These are phyloP conservation scores for Pseudoturritis turrita DNA, from an alignment of 345 rosid species.

Conservation along the genomic window DNA sequence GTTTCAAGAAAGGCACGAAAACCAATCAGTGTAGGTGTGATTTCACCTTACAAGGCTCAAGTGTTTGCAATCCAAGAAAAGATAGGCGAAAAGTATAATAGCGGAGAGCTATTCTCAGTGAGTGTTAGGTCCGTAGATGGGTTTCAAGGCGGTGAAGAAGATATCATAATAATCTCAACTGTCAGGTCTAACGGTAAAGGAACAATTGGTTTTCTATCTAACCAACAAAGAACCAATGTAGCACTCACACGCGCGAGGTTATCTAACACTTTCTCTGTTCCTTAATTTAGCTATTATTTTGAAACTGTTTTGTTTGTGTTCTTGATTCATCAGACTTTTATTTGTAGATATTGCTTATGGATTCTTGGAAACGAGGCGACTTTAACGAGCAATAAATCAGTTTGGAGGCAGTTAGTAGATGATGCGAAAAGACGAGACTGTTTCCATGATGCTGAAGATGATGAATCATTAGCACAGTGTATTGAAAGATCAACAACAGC, in stretches of 20 bases:
- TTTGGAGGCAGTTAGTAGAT: constrained; percentile 34
- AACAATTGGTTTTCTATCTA: constrained; percentile 37
- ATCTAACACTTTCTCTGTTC: neutral
- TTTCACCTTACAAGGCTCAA: constrained; percentile 54
- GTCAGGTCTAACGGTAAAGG: constrained; percentile 42
- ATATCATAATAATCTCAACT: constrained; percentile 48
- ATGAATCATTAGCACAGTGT: constrained; percentile 23
- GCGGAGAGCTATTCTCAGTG: constrained; percentile 21
- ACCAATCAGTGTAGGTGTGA: constrained; percentile 37
- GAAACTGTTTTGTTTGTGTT: neutral
- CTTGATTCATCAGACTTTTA: neutral
- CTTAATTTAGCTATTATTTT: neutral
- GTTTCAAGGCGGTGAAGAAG: constrained; percentile 52
- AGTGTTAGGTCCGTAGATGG: constrained; percentile 45
- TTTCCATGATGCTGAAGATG: constrained; percentile 39
- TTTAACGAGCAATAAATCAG: constrained; percentile 23
- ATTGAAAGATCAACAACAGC: constrained; percentile 25
- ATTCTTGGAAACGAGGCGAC: constrained; percentile 45
- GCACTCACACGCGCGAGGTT: constrained; percentile 46
- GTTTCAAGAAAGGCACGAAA: constrained; percentile 22
- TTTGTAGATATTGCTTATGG: constrained; percentile 42
- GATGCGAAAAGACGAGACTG: constrained; percentile 36
- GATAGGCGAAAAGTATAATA: constrained; percentile 19
- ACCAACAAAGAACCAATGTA: constrained; percentile 38
- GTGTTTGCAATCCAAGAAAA: constrained; percentile 44